Evolutionary conservation across 2,329 filamentous ascomycete species (phyloP), one percentile per base, ranked within the genome.

Genomic region (Hypoxylon sp.): DNA sequence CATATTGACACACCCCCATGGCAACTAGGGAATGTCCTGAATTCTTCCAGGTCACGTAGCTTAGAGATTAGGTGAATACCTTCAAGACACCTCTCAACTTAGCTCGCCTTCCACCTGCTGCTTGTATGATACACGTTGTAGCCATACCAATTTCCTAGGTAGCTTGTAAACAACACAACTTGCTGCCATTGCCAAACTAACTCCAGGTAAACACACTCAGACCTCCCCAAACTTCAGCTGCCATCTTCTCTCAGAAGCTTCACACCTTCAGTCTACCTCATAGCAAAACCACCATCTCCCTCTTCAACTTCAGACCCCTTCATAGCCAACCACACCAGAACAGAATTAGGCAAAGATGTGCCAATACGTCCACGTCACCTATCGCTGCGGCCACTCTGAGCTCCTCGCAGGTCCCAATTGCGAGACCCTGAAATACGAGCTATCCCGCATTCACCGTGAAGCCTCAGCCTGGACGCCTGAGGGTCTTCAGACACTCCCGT

Each of bases 341-440:
- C 17, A 1, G 7, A 21, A 43, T 3, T 2, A 17, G n/a, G 2
- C 36, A 19, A 19, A 43, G 17, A 77, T 76, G 74, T 76, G 75
- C 45, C 51, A 71, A 30, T 77, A 74, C 66, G 57, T 75, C 32
- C 48, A 65, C 14, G 50, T 71, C 2, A 65, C 67, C 10, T 72
- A 72, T 23, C 70, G 73, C 30, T 76, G 74, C 58, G 60, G 41
- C 2, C 75, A 76, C 59, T 28, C 48, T n/a, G 63, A 59, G 34
- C 60, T 76, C 14, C 53, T 74, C 13, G 63, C 70, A 19, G 74
- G 73, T 2, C 67, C 74, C 2, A 71, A 62, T 58, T 77, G 75
- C 67, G 25, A 25, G 21, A 10, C n/a, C 13, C 57, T 75, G 3
- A 52, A 56, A 7, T 14, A 53, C 10, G 60, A 75, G 52, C 67